Conservation (phyloP, 2,329 filamentous ascomycete genomes). For the Kalaharituber pfeilii region DNA sequence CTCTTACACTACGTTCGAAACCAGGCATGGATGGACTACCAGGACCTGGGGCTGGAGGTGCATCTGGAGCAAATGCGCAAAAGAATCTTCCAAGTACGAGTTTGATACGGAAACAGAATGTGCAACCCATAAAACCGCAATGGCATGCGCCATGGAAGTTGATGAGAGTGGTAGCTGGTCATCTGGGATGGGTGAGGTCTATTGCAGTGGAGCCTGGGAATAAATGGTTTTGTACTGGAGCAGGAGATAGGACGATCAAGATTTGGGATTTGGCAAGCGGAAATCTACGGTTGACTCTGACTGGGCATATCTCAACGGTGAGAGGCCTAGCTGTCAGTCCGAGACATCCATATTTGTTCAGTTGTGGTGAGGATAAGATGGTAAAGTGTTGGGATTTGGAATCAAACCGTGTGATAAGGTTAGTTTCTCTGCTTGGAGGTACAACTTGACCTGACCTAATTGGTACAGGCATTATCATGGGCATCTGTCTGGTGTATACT, state of each 20-base stretch:
- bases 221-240: conserved; percentile 91
- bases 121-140: conserved; percentile 56
- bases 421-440: neutral
- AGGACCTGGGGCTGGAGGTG: conserved; percentile 21
- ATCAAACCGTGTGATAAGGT: conserved; percentile 88
- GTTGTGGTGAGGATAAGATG: conserved; percentile 98
- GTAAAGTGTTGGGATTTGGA: conserved; percentile 99
- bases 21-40: conserved; percentile 21
- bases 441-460: neutral
- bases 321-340: conserved; percentile 82
- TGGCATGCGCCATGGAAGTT: conserved; percentile 99
- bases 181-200: conserved; percentile 82
- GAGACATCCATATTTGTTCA: conserved; percentile 90
- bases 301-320: conserved; percentile 86
- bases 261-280: conserved; percentile 94
- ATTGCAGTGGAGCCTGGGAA: conserved; percentile 90
- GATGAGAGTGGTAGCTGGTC: conserved; percentile 91
- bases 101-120: conserved; percentile 15
- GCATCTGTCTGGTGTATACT: conserved; percentile 90
- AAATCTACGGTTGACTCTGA: conserved; percentile 65
- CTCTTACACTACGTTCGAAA: conserved; percentile 38
- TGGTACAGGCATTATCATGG: conserved; percentile 70
- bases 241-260: conserved; percentile 92
- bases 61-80: conserved; percentile 11
- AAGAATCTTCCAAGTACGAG: conserved; percentile 18